phyloP scores from a whole-genome alignment of 306 rosid species.

The Malus orientalis region DNA sequence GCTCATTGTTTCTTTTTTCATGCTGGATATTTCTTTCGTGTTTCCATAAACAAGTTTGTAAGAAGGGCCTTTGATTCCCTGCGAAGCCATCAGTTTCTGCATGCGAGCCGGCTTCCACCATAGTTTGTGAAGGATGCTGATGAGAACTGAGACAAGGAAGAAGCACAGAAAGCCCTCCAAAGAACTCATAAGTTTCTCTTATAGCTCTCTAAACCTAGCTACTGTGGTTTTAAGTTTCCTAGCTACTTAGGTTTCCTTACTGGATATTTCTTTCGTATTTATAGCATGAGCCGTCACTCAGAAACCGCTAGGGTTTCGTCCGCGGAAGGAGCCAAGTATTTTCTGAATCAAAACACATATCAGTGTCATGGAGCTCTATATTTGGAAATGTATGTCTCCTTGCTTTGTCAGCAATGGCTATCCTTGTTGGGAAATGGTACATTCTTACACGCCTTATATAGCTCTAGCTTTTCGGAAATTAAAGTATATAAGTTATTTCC shows the following conservation, averaged over 20 bases:
- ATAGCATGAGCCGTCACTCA: too few relatives aligned
- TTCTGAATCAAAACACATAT: too few relatives aligned
- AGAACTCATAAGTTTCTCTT: background rate
- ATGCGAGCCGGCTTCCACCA: conserved; percentile 28
- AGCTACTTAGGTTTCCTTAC: background rate
- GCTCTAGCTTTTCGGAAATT: too few relatives aligned
- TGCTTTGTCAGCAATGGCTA: too few relatives aligned
- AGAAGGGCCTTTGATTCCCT: background rate
- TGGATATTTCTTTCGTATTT: too few relatives aligned
- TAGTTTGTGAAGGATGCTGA: conserved; percentile 7
- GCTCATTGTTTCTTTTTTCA: conserved; percentile 15
- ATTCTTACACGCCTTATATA: too few relatives aligned
- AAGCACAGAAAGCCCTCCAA: conserved; percentile 5
- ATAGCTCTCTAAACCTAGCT: background rate
- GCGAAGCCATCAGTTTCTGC: background rate
- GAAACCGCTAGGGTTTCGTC: too few relatives aligned
- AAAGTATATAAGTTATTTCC: too few relatives aligned
- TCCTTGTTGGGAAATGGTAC: too few relatives aligned
- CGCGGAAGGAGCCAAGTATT: too few relatives aligned
- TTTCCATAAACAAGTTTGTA: conserved; percentile 26
- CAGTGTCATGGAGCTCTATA: too few relatives aligned
- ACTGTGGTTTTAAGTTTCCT: background rate
- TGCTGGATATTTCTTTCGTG: conserved; percentile 17
- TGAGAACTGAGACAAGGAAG: background rate
- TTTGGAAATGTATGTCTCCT: too few relatives aligned